These are phyloP conservation scores for Penicillium sp. DNA, from an alignment of 2,329 filamentous ascomycete species.

Conservation along the genomic window DNA sequence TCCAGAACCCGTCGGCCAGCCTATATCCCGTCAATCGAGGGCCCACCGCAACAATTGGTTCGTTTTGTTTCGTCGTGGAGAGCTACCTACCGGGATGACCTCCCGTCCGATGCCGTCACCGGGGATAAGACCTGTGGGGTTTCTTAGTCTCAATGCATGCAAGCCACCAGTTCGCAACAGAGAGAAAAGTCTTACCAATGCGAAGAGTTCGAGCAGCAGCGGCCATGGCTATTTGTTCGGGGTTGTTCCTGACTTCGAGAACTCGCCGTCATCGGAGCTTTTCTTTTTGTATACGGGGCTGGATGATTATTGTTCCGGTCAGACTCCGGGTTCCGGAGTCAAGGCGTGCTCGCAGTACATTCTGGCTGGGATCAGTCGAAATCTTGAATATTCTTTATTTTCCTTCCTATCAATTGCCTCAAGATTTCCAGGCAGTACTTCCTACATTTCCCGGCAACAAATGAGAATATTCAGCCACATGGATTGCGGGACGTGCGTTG, in stretches of 20 bases:
- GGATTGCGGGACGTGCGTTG: neutral
- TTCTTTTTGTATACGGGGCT: slow-evolving; percentile 21
- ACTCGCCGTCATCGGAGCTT: slow-evolving; percentile 34
- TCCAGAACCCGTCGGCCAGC: slow-evolving; percentile 87
- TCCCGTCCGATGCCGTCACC: slow-evolving; percentile 98
- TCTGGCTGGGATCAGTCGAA: too few species aligned
- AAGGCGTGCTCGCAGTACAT: too few species aligned
- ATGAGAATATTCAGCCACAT: neutral
- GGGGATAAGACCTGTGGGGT: slow-evolving; percentile 75
- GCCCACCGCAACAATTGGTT: slow-evolving; percentile 11
- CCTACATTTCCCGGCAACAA: too few species aligned
- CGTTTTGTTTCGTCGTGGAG: slow-evolving; percentile 4
- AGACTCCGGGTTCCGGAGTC: slow-evolving; percentile 21
- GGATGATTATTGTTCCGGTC: slow-evolving; percentile 24
- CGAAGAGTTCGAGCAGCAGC: slow-evolving; percentile 64
- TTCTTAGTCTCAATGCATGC: slow-evolving; percentile 12
- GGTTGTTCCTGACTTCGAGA: slow-evolving; percentile 18
- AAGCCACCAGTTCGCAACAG: neutral
- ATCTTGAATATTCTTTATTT: too few species aligned
- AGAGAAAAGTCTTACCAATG: slow-evolving; percentile 56
- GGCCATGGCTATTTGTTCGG: slow-evolving; percentile 32
- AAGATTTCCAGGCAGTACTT: too few species aligned
- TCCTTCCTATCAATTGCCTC: too few species aligned
- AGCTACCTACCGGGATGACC: slow-evolving; percentile 72
- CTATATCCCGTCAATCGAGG: slow-evolving; percentile 27